phyloP scores from a whole-genome alignment of 257 asterid species.

The Jacaranda copaia region DNA sequence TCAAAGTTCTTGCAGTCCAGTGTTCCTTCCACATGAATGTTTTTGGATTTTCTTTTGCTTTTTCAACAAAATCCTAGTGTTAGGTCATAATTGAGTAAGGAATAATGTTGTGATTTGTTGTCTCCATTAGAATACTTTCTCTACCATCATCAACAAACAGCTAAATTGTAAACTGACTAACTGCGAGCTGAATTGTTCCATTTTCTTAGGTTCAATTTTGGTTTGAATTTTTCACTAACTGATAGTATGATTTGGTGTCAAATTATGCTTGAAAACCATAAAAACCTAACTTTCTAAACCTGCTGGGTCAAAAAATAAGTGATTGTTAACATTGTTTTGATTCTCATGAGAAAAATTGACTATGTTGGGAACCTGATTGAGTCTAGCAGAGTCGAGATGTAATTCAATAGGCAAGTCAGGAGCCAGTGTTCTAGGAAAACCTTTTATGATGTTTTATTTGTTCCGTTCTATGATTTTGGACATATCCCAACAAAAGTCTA shows the following conservation, averaged over 20 bases:
- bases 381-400: no score
- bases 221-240: background rate
- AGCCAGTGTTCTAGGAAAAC: no score
- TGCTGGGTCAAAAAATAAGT: background rate
- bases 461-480: background rate
- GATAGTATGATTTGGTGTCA: background rate
- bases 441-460: background rate
- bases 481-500: no score
- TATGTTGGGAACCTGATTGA: no score
- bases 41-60: slow-evolving; percentile 3
- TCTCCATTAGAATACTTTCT: no score
- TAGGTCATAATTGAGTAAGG: slow-evolving; percentile 5
- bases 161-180: no score
- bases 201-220: background rate
- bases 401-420: no score
- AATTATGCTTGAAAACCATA: background rate
- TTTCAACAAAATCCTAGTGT: background rate
- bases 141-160: no score
- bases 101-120: no score
- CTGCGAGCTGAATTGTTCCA: no score
- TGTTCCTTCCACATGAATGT: slow-evolving; percentile 1
- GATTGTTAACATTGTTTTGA: background rate
- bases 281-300: background rate
- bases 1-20: slow-evolving; percentile 6
- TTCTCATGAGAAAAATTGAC: background rate